A percentile compares a stretch with the other conserved stretches of the same genome.
Conservation (phyloP, 345 rosid genomes). For the Pugionium dolabratum region DNA sequence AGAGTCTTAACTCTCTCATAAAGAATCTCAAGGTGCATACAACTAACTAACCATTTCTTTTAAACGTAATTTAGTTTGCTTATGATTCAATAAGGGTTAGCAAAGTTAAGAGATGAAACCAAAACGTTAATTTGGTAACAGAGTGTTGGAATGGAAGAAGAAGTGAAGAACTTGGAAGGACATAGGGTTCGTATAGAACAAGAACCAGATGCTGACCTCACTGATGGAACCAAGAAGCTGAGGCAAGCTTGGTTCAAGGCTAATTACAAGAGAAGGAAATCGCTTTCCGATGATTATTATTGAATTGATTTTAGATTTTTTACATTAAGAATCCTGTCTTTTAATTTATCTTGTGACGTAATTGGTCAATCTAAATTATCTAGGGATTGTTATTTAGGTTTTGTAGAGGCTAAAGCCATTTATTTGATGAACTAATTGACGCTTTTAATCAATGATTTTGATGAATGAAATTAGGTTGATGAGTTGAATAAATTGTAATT, state of each 20-base stretch:
- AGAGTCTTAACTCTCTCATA: slow-evolving; percentile 67
- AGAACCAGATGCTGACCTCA: slow-evolving; percentile 51
- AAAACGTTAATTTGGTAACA: slow-evolving; percentile 13
- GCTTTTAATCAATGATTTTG: slow-evolving; percentile 11
- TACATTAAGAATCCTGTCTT: background rate
- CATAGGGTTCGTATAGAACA: slow-evolving; percentile 47
- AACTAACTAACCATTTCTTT: too few species aligned
- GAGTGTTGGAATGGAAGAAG: slow-evolving; percentile 51
- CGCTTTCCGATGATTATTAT: slow-evolving; percentile 29
- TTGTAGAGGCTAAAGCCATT: background rate
- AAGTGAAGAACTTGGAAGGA: slow-evolving; percentile 51
- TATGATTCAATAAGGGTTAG: background rate
- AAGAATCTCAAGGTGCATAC: slow-evolving; percentile 58
- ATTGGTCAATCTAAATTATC: slow-evolving; percentile 21
- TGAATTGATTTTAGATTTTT: background rate
- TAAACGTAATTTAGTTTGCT: background rate
- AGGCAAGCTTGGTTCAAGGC: slow-evolving; percentile 73
- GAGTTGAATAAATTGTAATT: background rate
- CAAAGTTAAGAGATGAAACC: background rate
- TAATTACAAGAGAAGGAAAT: slow-evolving; percentile 54
- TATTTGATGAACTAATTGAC: slow-evolving; percentile 1
- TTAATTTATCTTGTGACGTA: background rate
- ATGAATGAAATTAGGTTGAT: slow-evolving; percentile 11
- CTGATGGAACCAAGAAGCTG: slow-evolving; percentile 53
- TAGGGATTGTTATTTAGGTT: background rate